A percentile compares a stretch with the other conserved stretches of the same genome.
These are phyloP conservation scores for Pulicaria dysenterica DNA, from an alignment of 129 eudicot species.

Conservation along the genomic window DNA sequence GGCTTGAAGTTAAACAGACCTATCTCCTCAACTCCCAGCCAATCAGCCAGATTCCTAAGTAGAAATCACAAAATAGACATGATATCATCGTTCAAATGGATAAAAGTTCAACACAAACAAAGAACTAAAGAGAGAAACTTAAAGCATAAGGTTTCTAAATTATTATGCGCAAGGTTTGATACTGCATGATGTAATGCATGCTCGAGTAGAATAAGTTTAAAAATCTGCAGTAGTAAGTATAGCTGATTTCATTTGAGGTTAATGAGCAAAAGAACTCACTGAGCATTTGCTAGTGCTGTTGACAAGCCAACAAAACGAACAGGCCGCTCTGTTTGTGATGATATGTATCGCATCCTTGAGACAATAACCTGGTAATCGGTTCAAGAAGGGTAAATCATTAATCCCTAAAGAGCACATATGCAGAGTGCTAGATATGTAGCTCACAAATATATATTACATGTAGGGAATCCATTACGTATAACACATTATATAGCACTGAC, in stretches of 20 bases:
- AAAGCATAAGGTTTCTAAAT: not conserved
- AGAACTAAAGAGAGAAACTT: conserved; percentile 7
- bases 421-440: conserved; percentile 13
- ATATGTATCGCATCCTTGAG: conserved; percentile 97
- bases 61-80: conserved; percentile 14
- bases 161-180: conserved; percentile 1
- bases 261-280: conserved; percentile 53
- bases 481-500: not conserved
- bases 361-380: conserved; percentile 72
- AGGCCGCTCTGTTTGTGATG: conserved; percentile 93
- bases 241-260: conserved; percentile 12
- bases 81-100: conserved; percentile 8
- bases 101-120: not conserved
- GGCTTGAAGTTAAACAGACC: conserved; percentile 98
- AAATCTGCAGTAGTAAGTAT: not conserved
- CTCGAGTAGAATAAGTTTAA: not conserved
- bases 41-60: conserved; percentile 87
- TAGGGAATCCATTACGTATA: not conserved
- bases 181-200: conserved; percentile 5
- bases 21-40: conserved; percentile 90
- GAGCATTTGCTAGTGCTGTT: conserved; percentile 98
- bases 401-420: conserved; percentile 14
- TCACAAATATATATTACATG: not conserved
- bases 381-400: conserved; percentile 19
- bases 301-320: conserved; percentile 97